Percentiles rank a stretch among this genome's conserved stretches.
Evolutionary conservation across 768 basidiomycete species (phyloP).

Genomic region (Agaricus blazei): DNA sequence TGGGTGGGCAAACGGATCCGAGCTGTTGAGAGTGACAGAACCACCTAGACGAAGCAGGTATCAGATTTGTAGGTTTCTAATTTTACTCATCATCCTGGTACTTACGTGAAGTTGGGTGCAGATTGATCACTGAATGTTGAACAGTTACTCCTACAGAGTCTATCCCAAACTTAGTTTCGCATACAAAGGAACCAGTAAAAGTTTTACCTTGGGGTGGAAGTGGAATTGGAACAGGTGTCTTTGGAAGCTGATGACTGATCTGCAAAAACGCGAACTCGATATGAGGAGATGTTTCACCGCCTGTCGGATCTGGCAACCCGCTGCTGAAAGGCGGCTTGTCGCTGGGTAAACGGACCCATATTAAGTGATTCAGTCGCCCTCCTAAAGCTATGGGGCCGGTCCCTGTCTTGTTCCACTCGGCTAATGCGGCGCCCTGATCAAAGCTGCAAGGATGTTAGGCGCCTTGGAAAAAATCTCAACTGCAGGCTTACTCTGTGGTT

Average conservation of each 20-base stretch:
- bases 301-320: background rate
- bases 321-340: background rate
- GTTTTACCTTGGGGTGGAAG: background rate
- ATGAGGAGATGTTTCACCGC: background rate
- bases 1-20: conserved; percentile 11
- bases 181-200: background rate
- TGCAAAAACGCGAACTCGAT: background rate
- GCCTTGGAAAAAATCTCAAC: no score
- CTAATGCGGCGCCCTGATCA: background rate
- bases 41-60: conserved; percentile 1
- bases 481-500: background rate
- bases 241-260: background rate
- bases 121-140: conserved; percentile 1
- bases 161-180: background rate
- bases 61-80: background rate
- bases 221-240: background rate
- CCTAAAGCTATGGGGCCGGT: background rate
- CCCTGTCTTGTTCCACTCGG: conserved; percentile 1
- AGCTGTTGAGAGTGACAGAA: conserved; percentile 1
- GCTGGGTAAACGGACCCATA: background rate
- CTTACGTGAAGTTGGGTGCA: conserved; percentile 6
- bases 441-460: background rate
- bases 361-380: background rate
- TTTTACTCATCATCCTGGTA: background rate
- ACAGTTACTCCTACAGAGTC: background rate